Conservation (phyloP, 305 asterid genomes). For the Ajuga reptans region DNA sequence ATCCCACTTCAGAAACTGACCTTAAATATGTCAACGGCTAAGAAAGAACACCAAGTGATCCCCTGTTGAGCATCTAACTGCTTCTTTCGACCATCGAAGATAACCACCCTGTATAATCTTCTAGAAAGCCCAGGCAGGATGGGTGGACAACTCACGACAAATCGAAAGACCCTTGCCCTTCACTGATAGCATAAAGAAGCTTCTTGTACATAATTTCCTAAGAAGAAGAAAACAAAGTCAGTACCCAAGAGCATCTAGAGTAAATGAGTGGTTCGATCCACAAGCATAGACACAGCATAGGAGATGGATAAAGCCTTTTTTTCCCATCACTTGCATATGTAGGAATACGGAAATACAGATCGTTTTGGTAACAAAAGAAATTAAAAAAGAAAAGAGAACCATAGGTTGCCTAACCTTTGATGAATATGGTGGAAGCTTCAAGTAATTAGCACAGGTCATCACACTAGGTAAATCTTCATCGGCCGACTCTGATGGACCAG, state of each 20-base stretch:
- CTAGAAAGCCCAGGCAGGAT: conserved; percentile 22
- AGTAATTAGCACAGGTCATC: conserved; percentile 98
- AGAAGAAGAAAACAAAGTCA: not conserved
- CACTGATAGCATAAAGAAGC: conserved; percentile 79
- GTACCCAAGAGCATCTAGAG: not conserved
- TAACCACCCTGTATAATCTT: conserved; percentile 9
- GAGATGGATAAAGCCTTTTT: too few relatives aligned
- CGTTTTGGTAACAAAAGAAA: not conserved
- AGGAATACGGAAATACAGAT: not conserved
- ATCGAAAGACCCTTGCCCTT: conserved; percentile 98
- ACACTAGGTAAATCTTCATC: conserved; percentile 97
- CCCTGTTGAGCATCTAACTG: conserved; percentile 30
- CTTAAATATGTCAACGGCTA: conserved; percentile 28
- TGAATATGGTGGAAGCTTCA: conserved; percentile 97
- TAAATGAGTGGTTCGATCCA: not conserved
- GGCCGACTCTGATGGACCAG: conserved; percentile 68
- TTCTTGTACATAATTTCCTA: conserved; percentile 95
- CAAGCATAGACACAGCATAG: not conserved
- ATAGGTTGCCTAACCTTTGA: conserved; percentile 46
- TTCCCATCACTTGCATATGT: too few relatives aligned
- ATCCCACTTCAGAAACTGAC: conserved; percentile 21
- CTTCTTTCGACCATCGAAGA: conserved; percentile 26
- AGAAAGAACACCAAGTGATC: conserved; percentile 23
- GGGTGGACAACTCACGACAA: conserved; percentile 50
- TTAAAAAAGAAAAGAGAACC: not conserved